Evolutionary conservation across 805 yeast genomes (phyloP).

Genomic region (Kodamaea nitidulidarum): DNA sequence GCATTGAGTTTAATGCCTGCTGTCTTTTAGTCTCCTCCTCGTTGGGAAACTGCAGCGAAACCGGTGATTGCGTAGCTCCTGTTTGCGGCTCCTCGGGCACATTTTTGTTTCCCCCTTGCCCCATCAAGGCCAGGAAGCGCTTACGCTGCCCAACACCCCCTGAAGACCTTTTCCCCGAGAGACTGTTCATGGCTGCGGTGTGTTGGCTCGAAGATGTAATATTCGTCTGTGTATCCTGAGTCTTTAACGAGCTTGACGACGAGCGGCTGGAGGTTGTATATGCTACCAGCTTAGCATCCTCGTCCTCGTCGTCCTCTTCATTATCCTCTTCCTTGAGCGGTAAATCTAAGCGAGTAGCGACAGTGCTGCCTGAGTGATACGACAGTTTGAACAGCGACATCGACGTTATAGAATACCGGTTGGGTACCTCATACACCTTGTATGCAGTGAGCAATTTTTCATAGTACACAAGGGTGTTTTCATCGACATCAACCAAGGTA

Average conservation of each 20-base stretch:
- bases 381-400: slow-evolving; percentile 1
- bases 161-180: slow-evolving; percentile 9
- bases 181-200: not conserved
- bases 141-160: slow-evolving; percentile 11
- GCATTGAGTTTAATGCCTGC: slow-evolving; percentile 19
- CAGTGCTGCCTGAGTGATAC: slow-evolving; percentile 1
- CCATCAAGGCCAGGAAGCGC: slow-evolving; percentile 18
- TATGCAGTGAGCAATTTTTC: slow-evolving; percentile 32
- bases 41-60: slow-evolving; percentile 1
- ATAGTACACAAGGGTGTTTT: slow-evolving; percentile 24
- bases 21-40: slow-evolving; percentile 18
- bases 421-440: slow-evolving; percentile 26
- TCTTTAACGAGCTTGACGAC: slow-evolving; percentile 12
- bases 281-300: slow-evolving; percentile 12
- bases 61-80: not conserved
- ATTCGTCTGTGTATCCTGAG: not conserved
- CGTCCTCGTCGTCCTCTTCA: slow-evolving; percentile 15
- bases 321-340: slow-evolving; percentile 18
- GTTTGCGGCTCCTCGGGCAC: slow-evolving; percentile 6
- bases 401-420: slow-evolving; percentile 1
- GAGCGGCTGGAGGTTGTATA: slow-evolving; percentile 13
- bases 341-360: slow-evolving; percentile 11
- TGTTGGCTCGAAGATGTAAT: no score
- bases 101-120: slow-evolving; percentile 7
- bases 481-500: slow-evolving; percentile 18